phyloP scores from a whole-genome alignment of 129 eudicot genomes.

The Ambrosia artemisiifolia region DNA sequence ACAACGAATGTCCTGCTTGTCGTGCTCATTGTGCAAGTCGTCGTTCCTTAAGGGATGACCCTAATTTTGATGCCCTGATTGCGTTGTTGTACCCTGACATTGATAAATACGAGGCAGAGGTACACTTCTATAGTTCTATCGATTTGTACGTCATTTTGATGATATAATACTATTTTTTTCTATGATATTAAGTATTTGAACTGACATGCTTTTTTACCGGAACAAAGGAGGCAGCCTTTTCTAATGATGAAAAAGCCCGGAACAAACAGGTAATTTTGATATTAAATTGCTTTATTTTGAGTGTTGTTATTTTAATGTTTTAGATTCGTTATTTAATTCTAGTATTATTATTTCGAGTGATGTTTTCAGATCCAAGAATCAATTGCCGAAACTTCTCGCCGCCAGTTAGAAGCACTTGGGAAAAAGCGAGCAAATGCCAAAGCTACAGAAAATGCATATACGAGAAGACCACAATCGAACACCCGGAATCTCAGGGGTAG shows the following conservation, averaged over 20 bases:
- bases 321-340: neutral
- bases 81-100: conserved; percentile 78
- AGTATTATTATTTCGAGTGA: neutral
- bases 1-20: conserved; percentile 96
- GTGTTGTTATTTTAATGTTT: neutral
- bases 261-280: conserved; percentile 62
- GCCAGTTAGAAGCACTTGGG: conserved; percentile 88
- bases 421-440: conserved; percentile 56
- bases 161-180: conserved; percentile 1
- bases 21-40: conserved; percentile 98
- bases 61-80: conserved; percentile 79
- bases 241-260: conserved; percentile 81
- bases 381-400: conserved; percentile 72
- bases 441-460: conserved; percentile 49
- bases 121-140: conserved; percentile 25
- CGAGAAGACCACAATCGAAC: conserved; percentile 47
- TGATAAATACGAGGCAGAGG: conserved; percentile 94
- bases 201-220: neutral
- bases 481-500: conserved; percentile 53
- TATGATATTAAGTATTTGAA: neutral
- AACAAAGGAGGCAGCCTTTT: conserved; percentile 82
- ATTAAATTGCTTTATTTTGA: neutral
- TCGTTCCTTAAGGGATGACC: conserved; percentile 93
- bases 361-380: conserved; percentile 78
- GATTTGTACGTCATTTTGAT: neutral